These are phyloP conservation scores for Cynara cardunculus DNA, from an alignment of 129 eudicot species.

Conservation along the genomic window DNA sequence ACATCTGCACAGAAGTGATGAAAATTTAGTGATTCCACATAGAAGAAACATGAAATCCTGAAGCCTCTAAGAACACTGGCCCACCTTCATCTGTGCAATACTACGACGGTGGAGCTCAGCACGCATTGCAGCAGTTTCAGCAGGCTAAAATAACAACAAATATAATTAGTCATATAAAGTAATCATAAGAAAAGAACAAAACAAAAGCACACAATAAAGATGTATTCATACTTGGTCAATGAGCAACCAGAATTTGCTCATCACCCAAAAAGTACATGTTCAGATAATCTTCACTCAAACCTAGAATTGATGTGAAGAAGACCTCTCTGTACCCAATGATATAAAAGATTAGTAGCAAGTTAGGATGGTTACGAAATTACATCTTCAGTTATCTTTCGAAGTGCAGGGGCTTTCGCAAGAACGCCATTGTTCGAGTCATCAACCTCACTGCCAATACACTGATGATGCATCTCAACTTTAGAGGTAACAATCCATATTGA, in stretches of 20 bases:
- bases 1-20: slow-evolving; percentile 49
- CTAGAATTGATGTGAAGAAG: not conserved
- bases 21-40: not conserved
- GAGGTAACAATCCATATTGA: slow-evolving; percentile 86
- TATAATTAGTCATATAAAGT: not conserved
- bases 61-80: slow-evolving; percentile 11
- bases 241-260: not conserved
- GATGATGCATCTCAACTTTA: slow-evolving; percentile 74
- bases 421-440: slow-evolving; percentile 30
- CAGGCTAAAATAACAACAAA: slow-evolving; percentile 47
- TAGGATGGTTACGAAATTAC: slow-evolving; percentile 30
- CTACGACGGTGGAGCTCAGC: slow-evolving; percentile 90
- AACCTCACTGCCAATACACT: slow-evolving; percentile 54
- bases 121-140: slow-evolving; percentile 63
- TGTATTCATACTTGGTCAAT: not conserved
- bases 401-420: slow-evolving; percentile 39
- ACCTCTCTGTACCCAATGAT: not conserved
- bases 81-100: slow-evolving; percentile 84
- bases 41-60: not conserved
- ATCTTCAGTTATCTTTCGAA: slow-evolving; percentile 52
- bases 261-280: not conserved
- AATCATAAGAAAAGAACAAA: not conserved
- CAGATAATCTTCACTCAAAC: not conserved
- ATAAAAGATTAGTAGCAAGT: not conserved
- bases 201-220: not conserved